Conservation (phyloP, 1,139 yeast species). For the Kodamaea ohmeri region DNA sequence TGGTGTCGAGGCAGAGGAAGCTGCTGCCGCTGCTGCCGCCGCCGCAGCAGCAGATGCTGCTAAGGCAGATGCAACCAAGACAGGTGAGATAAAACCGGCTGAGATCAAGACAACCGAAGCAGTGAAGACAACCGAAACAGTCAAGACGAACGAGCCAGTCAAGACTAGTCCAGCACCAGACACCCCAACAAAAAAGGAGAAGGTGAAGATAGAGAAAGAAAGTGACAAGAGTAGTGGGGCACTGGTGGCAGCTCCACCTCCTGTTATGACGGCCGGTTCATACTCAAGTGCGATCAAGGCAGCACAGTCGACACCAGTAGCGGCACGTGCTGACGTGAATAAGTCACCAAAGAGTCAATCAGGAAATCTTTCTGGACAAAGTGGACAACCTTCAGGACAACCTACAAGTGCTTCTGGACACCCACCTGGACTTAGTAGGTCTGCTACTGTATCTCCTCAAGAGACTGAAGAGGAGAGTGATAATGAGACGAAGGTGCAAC, state of each 20-base stretch:
- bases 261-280: constrained; percentile 18
- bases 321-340: constrained; percentile 3
- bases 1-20: constrained; percentile 19
- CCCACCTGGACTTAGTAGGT: constrained; percentile 28
- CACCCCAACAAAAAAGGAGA: constrained; percentile 13
- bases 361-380: too few relatives aligned
- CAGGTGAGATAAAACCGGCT: too few relatives aligned
- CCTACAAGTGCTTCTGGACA: too few relatives aligned
- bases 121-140: too few relatives aligned
- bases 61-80: too few relatives aligned
- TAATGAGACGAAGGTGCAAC: constrained; percentile 4
- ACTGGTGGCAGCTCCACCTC: constrained; percentile 16
- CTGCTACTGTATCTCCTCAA: constrained; percentile 8
- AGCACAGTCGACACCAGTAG: constrained; percentile 12
- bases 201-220: neutral
- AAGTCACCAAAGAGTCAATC: constrained; percentile 1
- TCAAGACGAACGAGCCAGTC: neutral
- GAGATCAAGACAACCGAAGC: too few relatives aligned
- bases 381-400: too few relatives aligned
- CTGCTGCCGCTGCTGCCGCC: neutral
- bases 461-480: constrained; percentile 8
- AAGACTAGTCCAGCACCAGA: constrained; percentile 1
- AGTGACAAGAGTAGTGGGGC: neutral
- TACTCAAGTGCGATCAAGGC: constrained; percentile 25
- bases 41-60: too few relatives aligned